A percentile compares a stretch with the other conserved stretches of the same genome.
Conservation (phyloP, 257 asterid genomes). For the Solanum peruvianum region DNA sequence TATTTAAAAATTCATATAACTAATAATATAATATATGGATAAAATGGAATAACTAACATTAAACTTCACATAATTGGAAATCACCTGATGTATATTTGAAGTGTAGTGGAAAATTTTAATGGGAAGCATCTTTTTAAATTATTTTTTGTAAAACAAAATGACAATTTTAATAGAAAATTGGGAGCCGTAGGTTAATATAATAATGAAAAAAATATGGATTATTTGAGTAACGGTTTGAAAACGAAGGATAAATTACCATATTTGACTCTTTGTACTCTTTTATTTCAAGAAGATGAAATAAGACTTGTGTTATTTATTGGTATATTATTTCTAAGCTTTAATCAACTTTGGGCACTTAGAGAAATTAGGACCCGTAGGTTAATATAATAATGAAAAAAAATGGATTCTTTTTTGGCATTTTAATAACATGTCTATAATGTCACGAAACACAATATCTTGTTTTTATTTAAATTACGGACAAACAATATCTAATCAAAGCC, state of each 20-base stretch:
- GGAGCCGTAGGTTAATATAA: not conserved
- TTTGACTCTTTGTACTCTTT: not conserved
- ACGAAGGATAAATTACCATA: not conserved
- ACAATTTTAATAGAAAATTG: not conserved
- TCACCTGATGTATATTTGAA: too few relatives aligned
- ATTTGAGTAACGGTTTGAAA: not conserved
- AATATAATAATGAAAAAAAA: too few relatives aligned
- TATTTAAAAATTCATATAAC: too few relatives aligned
- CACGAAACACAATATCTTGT: not conserved
- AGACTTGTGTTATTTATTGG: not conserved
- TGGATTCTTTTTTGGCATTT: not conserved
- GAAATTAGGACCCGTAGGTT: too few relatives aligned
- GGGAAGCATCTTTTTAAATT: not conserved
- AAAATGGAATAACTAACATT: not conserved
- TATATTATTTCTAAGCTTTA: not conserved
- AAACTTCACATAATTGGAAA: too few relatives aligned
- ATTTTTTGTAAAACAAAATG: not conserved
- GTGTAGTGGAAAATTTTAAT: too few relatives aligned
- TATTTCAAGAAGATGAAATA: not conserved
- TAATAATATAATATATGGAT: not conserved
- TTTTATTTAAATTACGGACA: not conserved
- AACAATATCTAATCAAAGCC: not conserved
- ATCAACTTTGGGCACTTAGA: not conserved
- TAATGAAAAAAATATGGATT: not conserved
- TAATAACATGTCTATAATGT: not conserved